These are phyloP conservation scores for Hanseniaspora lindneri DNA, from an alignment of 805 yeast species.

Conservation along the genomic window DNA sequence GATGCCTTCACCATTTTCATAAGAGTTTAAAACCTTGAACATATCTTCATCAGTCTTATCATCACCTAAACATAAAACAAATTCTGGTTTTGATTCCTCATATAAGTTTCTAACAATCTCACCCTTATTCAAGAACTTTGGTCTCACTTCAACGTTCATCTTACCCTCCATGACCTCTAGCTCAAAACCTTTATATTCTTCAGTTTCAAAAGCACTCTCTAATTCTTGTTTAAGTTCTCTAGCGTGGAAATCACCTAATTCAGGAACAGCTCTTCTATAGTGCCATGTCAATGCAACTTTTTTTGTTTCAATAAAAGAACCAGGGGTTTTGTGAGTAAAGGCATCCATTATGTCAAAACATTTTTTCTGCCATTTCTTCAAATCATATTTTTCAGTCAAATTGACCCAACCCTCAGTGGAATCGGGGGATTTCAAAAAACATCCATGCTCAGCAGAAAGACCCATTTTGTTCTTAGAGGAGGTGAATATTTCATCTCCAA, in stretches of 20 bases:
- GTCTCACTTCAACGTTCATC: conserved; percentile 95
- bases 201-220: conserved; percentile 47
- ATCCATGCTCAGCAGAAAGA: conserved; percentile 93
- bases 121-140: conserved; percentile 88
- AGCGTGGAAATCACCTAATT: conserved; percentile 80
- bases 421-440: conserved; percentile 72
- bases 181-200: conserved; percentile 33
- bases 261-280: conserved; percentile 89
- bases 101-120: conserved; percentile 62
- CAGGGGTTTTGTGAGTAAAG: conserved; percentile 83
- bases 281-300: conserved; percentile 97
- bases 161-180: conserved; percentile 95
- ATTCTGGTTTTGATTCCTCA: conserved; percentile 55
- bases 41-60: conserved; percentile 96
- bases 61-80: conserved; percentile 84
- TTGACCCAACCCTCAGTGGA: conserved; percentile 58
- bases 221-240: conserved; percentile 56
- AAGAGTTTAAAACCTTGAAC: conserved; percentile 64
- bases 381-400: conserved; percentile 67
- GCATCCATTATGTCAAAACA: conserved; percentile 62
- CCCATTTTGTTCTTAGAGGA: conserved; percentile 47
- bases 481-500: conserved; percentile 37
- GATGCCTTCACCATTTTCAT: conserved; percentile 46
- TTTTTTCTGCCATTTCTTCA: conserved; percentile 78
- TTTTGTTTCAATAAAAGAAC: conserved; percentile 73